Evolutionary conservation across 1,139 yeast species (phyloP), one percentile per base, ranked within the genome.

Genomic region (Taphrina confusa): DNA sequence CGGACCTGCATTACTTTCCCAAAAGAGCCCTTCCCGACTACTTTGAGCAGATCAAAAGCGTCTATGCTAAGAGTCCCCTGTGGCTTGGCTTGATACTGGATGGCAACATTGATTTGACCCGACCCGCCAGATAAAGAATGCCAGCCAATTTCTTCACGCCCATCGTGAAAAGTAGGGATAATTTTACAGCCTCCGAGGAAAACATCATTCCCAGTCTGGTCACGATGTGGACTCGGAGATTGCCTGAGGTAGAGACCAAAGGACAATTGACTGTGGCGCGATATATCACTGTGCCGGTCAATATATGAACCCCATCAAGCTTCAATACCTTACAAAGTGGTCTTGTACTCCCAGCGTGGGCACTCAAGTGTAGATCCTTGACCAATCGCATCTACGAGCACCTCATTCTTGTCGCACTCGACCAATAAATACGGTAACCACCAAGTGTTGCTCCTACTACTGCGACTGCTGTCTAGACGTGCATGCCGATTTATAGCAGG

Each of bases 1-100:
- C 90, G 84, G 47, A 92, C 98, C 74, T 92, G 98, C 97, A 92
- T 92, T 61, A 92, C 98, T 73, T 94, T 92, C 60, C 98, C 98
- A 73, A 92, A 94, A 1, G 97, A 89, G 2, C 98, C 98, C 72
- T 92, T 92, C 49, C 98, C 98, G 62, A 92, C 89, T 20, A 92
- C 98, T 73, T 92, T 92, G 67, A 92, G 79, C 61, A 94, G 76
- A 68, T 91, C 96, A 73, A 92, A 92, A 70, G 92, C 96, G 61
- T 90, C 96, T 66, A 92, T 90, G 1, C 89, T 78, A 57, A 92
- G 78, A 58, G 87, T 87, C 68, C 83, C 82, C 67, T 82, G 81
- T 62, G 81, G 80, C 57, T 82, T 78, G 9, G 95, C 90, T 71
- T 85, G 86, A 74, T 84, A 89, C 70, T 87, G 95, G 44, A 90